phyloP scores from a whole-genome alignment of 2,329 filamentous ascomycete genomes.

The Ilyonectria destructans region DNA sequence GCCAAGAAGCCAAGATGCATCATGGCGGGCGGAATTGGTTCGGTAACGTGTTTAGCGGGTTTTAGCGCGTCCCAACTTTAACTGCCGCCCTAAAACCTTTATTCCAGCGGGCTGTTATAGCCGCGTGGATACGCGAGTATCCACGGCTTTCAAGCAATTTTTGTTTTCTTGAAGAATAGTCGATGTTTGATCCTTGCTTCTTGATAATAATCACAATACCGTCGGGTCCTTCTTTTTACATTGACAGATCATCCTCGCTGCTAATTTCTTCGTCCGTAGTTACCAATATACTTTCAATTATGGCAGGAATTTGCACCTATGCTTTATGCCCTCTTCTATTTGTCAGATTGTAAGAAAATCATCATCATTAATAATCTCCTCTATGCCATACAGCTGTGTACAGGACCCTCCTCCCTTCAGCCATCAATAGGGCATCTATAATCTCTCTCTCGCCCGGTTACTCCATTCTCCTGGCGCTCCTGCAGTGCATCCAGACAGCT shows the following conservation, averaged over 20 bases:
- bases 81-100: conserved; percentile 29
- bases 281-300: not conserved
- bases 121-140: too few relatives aligned
- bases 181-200: not conserved
- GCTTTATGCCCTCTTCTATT: not conserved
- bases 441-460: conserved; percentile 63
- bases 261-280: too few relatives aligned
- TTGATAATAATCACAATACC: too few relatives aligned
- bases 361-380: conserved; percentile 48
- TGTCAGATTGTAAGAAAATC: conserved; percentile 32
- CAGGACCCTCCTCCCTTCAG: conserved; percentile 50
- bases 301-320: not conserved
- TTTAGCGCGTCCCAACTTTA: conserved; percentile 33
- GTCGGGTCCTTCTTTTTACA: too few relatives aligned
- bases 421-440: conserved; percentile 74
- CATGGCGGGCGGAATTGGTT: conserved; percentile 32
- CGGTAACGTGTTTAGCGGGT: conserved; percentile 31
- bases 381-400: conserved; percentile 47
- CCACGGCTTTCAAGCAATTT: too few relatives aligned
- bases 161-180: not conserved
- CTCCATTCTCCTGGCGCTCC: conserved; percentile 66
- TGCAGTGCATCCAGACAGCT: conserved; percentile 78
- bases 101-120: conserved; percentile 3
- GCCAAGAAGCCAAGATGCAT: conserved; percentile 14
- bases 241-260: too few relatives aligned